Conservation (phyloP, 192 early-diverging fungal genomes). For the Dissophora ornata region DNA sequence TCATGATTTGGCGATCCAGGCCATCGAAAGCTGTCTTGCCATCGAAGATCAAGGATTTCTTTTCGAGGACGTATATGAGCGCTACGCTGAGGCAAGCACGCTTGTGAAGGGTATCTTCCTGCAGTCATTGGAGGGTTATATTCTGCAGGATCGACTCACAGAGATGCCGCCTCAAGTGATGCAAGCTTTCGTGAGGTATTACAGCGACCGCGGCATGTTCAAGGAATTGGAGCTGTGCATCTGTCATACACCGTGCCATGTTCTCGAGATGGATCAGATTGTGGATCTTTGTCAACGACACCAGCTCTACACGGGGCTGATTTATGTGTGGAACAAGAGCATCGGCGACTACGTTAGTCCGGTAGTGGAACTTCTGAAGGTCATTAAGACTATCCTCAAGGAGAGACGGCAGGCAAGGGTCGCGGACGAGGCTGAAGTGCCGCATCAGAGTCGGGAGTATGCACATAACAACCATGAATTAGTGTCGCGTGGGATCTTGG, state of each 20-base stretch:
- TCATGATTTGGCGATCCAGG: constrained; percentile 59
- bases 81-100: constrained; percentile 56
- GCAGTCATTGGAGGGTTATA: constrained; percentile 63
- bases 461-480: neutral
- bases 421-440: neutral
- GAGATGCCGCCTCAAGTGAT: constrained; percentile 69
- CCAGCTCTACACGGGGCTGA: constrained; percentile 65
- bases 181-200: constrained; percentile 68
- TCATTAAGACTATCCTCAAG: constrained; percentile 60
- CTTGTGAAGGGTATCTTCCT: constrained; percentile 62
- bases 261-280: constrained; percentile 68
- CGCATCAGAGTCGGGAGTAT: neutral
- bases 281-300: constrained; percentile 66
- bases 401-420: constrained; percentile 4
- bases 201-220: constrained; percentile 55
- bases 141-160: constrained; percentile 61
- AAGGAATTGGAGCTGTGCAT: constrained; percentile 64
- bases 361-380: constrained; percentile 64
- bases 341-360: constrained; percentile 72
- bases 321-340: constrained; percentile 71
- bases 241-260: constrained; percentile 66
- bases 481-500: neutral
- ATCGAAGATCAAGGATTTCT: constrained; percentile 64
- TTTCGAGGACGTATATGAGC: constrained; percentile 67
- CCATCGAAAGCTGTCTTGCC: constrained; percentile 66